phyloP scores from a whole-genome alignment of 2,329 filamentous ascomycete genomes.

The Epichloe aotearoae region DNA sequence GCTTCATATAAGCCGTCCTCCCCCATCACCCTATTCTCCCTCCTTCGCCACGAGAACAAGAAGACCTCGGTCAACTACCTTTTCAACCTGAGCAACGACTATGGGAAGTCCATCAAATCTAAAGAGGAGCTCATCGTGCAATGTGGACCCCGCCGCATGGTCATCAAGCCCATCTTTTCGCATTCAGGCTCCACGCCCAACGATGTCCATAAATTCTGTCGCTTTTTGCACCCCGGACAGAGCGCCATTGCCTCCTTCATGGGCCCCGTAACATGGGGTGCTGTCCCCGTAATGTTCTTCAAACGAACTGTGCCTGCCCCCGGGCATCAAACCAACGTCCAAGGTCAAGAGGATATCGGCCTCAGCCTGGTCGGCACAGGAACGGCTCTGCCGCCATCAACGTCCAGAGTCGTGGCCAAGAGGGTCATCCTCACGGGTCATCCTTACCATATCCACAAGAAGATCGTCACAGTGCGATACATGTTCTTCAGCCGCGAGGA shows the following conservation, averaged over 20 bases:
- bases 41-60: slow-evolving; percentile 92
- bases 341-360: slow-evolving; percentile 31
- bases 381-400: slow-evolving; percentile 68
- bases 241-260: slow-evolving; percentile 83
- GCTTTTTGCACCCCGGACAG: slow-evolving; percentile 81
- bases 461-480: slow-evolving; percentile 90
- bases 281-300: slow-evolving; percentile 83
- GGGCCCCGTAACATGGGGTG: slow-evolving; percentile 84
- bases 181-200: slow-evolving; percentile 83
- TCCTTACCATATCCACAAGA: slow-evolving; percentile 98
- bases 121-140: slow-evolving; percentile 90
- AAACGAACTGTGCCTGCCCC: slow-evolving; percentile 37
- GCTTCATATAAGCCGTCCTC: slow-evolving; percentile 32
- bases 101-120: slow-evolving; percentile 64
- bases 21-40: slow-evolving; percentile 68
- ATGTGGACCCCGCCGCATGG: slow-evolving; percentile 73
- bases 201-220: slow-evolving; percentile 93
- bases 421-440: slow-evolving; percentile 88
- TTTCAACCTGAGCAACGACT: slow-evolving; percentile 70
- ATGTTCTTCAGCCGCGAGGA: slow-evolving; percentile 99
- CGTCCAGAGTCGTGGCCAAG: slow-evolving; percentile 75
- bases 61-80: slow-evolving; percentile 80
- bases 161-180: slow-evolving; percentile 85
- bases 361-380: slow-evolving; percentile 75
- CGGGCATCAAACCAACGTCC: slow-evolving; percentile 28